Base-by-base conservation (phyloP, 1,284 basidiomycete genomes). In the Farysia itapuensis region DNA sequence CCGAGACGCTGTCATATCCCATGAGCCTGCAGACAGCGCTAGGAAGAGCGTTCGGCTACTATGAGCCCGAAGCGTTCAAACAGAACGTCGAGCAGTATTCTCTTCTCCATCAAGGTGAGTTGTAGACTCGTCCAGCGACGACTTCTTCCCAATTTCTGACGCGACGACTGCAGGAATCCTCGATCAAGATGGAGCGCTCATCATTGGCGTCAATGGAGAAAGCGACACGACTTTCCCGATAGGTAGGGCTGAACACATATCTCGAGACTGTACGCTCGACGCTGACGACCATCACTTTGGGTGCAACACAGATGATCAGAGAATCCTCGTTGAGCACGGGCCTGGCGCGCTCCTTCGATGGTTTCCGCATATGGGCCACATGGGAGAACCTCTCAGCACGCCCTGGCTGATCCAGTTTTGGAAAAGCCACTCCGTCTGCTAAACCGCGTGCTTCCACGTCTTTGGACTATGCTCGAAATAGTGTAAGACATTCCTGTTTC, bases 221-320 rank as follows among this genome's bases (percentile, higher is more conserved):
- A 31, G 43, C 18, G 59, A 63, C 30, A 63, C 59, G 4, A 56
- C 41, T 38, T 63, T 63, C 18, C 59, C 59, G 2, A 63, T 63
- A 23, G 57, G 54, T 58, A 35, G 34, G 45, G 33, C 14, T 18
- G 15, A 20, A 16, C 30, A 15, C n/a, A n/a, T n/a, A n/a, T n/a
- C n/a, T n/a, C n/a, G n/a, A n/a, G n/a, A n/a, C n/a, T n/a, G n/a
- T n/a, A n/a, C n/a, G n/a, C n/a, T n/a, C n/a, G n/a, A n/a, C n/a
- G n/a, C n/a, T n/a, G n/a, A n/a, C n/a, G n/a, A n/a, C n/a, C n/a
- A n/a, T n/a, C n/a, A n/a, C n/a, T n/a, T n/a, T n/a, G n/a, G n/a
- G n/a, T n/a, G 19, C 13, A 4, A 5, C 23, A 4, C n/a, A 58
- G 57, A 63, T 24, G 59, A 63, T 21, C 43, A 51, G 39, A 39